Base-by-base conservation (phyloP, 331 rosid species). In the Rhamnella rubrinervis region DNA sequence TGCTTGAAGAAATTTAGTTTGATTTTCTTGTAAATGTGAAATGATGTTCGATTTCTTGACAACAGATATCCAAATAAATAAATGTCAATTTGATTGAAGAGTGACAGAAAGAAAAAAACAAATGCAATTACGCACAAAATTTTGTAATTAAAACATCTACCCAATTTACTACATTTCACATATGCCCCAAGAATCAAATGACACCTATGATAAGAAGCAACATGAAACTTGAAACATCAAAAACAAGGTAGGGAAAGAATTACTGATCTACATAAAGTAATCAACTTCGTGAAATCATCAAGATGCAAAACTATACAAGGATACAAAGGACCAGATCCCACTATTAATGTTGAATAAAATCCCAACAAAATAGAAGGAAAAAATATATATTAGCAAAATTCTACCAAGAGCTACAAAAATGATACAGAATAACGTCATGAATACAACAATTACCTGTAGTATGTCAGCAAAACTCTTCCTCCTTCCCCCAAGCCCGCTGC, bases 401-500 rank as follows among this genome's bases (percentile, higher is more conserved):
- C 60, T 23, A 49, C 47, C 18, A 18, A 50, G 21, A 67, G 40
- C 71, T 46, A 31, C 46, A 73, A 14, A 74, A 23, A 44, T 25
- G 21, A 40, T 25, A 55, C 50, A 68, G 49, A n/a, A 25, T 4
- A 18, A 55, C 28, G 53, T 41, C 15, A 40, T 59, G 68, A 67
- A 28, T 23, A 58, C 37, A 77, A 61, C 53, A 40, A 67, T 82
- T 72, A 93, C 98, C 97, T 85, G 96, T 70, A 91, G 70, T 81
- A 89, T 87, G 79, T 91, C 95, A 28, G 95, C 88, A 69, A 83
- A 91, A 83, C 95, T 78, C 40, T 78, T 80, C 74, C 98, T 85
- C 74, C 96, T 85, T 53, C 59, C 82, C 77, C 90, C 96, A 70
- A 89, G 85, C 66, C 91, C 88, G 74, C 71, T 67, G 57, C 75